Percentiles rank a stretch among this genome's conserved stretches.
Conservation (phyloP, 2,329 filamentous ascomycete genomes). For the Epichloe festucae region DNA sequence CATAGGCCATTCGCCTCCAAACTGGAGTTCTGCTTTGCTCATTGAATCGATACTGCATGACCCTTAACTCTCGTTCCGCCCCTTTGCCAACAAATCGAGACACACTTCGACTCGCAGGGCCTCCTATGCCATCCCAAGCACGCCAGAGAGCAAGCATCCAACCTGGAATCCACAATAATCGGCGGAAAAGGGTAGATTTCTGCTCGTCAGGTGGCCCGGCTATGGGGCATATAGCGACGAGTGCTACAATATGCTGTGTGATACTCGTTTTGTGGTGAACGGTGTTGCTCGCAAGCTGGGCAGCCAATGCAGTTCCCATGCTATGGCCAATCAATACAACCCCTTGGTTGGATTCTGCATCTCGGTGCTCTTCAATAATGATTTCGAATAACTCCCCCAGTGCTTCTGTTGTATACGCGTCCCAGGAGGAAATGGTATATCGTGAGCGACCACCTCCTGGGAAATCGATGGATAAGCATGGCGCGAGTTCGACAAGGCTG, state of each 20-base stretch:
- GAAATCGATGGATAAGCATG: constrained; percentile 73
- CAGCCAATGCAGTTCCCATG: constrained; percentile 72
- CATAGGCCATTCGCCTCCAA: constrained; percentile 70
- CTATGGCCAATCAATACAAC: constrained; percentile 80
- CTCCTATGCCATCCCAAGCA: constrained; percentile 66
- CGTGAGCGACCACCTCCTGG: constrained; percentile 78
- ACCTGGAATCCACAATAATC: constrained; percentile 54
- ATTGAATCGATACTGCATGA: constrained; percentile 64
- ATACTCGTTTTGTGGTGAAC: constrained; percentile 35
- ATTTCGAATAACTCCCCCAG: constrained; percentile 62
- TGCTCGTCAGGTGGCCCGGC: constrained; percentile 47
- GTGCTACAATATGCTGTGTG: constrained; percentile 54
- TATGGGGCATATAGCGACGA: constrained; percentile 72
- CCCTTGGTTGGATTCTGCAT: constrained; percentile 50
- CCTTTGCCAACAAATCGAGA: constrained; percentile 58
- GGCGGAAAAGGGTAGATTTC: constrained; percentile 30
- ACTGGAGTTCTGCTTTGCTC: constrained; percentile 70
- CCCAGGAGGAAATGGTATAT: constrained; percentile 58
- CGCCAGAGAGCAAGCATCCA: constrained; percentile 66
- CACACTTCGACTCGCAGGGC: constrained; percentile 65
- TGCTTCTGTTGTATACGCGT: constrained; percentile 66
- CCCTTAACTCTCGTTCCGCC: constrained; percentile 52
- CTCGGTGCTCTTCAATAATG: constrained; percentile 61
- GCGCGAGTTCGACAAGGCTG: constrained; percentile 69
- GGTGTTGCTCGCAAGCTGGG: constrained; percentile 45